Base-by-base conservation (phyloP, 2,329 filamentous ascomycete species). In the Dactylellina sp. region DNA sequence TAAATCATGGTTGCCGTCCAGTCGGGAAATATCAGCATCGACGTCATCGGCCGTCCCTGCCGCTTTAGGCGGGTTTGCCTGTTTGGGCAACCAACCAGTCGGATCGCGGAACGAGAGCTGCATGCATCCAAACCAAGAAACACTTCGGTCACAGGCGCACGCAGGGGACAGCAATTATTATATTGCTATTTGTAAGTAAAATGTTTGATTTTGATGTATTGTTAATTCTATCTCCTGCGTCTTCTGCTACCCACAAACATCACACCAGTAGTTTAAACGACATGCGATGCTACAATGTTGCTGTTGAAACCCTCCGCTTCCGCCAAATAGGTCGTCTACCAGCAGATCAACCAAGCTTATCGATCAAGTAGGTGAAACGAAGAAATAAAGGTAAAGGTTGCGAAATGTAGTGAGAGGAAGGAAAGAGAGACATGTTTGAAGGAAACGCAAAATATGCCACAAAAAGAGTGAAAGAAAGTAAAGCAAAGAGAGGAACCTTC, bases 1-100 rank as follows among this genome's bases (percentile, higher is more conserved):
- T 9, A 12, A 40, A 40, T 40, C 37, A 40, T 40, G 37, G n/a
- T 14, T 40, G 6, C 12, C 9, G 5, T 40, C 37, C 12, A 42
- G 16, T 35, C 37, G 20, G 53, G 11, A 28, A n/a, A n/a, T 24
- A 37, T 53, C n/a, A 16, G 47, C 18, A 28, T 39, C 59, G 68
- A 72, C 68, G 68, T 72, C 68, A 72, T 65, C 60, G 60, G 4
- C 50, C 39, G 40, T 56, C 66, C 12, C 22, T 64, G 39, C 68
- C 60, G 52, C 25, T 47, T 72, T 56, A 9, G 53, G 65, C 37
- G 16, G 12, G 53, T 37, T 65, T 72, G 46, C 68, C 68, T 64
- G 20, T 59, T 72, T 37, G 25, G 60, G 53, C 9, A 7, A 12
- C 5, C 11, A 18, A 14, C 11, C 11, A 14, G 11, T 40, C 37